Conservation (phyloP, 164 flowering plant species). For the Aristolochia californica region DNA sequence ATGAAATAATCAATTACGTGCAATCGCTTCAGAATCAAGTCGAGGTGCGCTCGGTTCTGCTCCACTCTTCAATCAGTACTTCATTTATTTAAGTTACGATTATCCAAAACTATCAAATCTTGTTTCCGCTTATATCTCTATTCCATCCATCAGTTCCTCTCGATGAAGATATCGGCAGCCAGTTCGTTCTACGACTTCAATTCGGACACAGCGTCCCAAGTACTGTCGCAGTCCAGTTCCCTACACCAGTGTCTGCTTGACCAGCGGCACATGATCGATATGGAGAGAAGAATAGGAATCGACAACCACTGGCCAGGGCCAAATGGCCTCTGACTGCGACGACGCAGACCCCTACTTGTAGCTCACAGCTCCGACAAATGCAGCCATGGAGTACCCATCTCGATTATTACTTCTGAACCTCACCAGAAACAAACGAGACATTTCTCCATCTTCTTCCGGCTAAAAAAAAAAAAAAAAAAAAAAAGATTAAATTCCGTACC, state of each 20-base stretch:
- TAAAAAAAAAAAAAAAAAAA: no score
- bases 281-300: background rate
- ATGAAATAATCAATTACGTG: conserved; percentile 49
- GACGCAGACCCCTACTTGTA: background rate
- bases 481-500: no score
- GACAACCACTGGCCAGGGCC: background rate
- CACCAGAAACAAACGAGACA: no score
- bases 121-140: no score
- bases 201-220: conserved; percentile 35
- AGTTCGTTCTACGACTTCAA: conserved; percentile 46
- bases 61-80: no score
- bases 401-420: no score
- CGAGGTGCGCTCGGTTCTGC: conserved; percentile 28
- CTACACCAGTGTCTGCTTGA: background rate
- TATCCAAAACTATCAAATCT: no score
- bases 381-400: no score
- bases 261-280: background rate
- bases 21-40: conserved; percentile 50
- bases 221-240: conserved; percentile 3
- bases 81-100: no score
- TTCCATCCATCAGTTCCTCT: conserved; percentile 67
- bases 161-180: conserved; percentile 61
- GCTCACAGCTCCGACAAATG: no score
- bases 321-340: background rate
- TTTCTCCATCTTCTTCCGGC: no score